These are phyloP conservation scores for Leptomonas pyrrhocoris DNA, from an alignment of 208 protist genomes.

Conservation along the genomic window DNA sequence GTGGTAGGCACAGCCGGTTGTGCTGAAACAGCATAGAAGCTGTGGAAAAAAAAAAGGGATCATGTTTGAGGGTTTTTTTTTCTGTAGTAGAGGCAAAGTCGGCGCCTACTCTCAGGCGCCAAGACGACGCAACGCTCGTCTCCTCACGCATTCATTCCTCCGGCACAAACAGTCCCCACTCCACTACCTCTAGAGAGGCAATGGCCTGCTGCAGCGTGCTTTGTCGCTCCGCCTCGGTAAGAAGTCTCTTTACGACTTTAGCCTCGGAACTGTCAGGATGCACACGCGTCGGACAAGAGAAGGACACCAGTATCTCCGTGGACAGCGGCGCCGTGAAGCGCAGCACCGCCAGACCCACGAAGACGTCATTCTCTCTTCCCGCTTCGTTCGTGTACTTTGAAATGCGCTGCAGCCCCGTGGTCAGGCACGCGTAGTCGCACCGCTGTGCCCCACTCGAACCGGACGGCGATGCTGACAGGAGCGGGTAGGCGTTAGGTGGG, in stretches of 20 bases:
- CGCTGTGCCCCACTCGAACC: slow-evolving; percentile 5
- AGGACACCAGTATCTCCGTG: slow-evolving; percentile 63
- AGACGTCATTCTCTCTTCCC: slow-evolving; percentile 70
- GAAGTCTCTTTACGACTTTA: slow-evolving; percentile 40
- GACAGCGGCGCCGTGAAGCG: slow-evolving; percentile 62
- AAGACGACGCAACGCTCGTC: neutral
- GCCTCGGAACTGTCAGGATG: slow-evolving; percentile 72
- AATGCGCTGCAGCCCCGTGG: slow-evolving; percentile 59
- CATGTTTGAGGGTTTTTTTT: too few relatives aligned
- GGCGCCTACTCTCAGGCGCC: too few relatives aligned
- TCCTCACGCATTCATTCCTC: slow-evolving; percentile 32
- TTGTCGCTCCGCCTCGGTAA: slow-evolving; percentile 44
- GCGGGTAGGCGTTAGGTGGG: slow-evolving; percentile 38
- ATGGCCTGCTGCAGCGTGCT: slow-evolving; percentile 38
- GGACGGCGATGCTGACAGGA: slow-evolving; percentile 17
- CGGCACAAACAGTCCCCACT: slow-evolving; percentile 73
- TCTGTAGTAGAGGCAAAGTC: too few relatives aligned
- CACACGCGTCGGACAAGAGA: slow-evolving; percentile 57
- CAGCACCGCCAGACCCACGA: slow-evolving; percentile 59
- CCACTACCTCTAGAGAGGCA: slow-evolving; percentile 44
- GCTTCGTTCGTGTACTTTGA: slow-evolving; percentile 75
- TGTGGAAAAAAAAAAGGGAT: too few relatives aligned
- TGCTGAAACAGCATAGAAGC: too few relatives aligned
- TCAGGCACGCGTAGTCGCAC: slow-evolving; percentile 56
- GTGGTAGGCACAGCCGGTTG: too few relatives aligned